Evolutionary conservation across 139 green algal species (phyloP).

Genomic region (Pleodorina starrii): DNA sequence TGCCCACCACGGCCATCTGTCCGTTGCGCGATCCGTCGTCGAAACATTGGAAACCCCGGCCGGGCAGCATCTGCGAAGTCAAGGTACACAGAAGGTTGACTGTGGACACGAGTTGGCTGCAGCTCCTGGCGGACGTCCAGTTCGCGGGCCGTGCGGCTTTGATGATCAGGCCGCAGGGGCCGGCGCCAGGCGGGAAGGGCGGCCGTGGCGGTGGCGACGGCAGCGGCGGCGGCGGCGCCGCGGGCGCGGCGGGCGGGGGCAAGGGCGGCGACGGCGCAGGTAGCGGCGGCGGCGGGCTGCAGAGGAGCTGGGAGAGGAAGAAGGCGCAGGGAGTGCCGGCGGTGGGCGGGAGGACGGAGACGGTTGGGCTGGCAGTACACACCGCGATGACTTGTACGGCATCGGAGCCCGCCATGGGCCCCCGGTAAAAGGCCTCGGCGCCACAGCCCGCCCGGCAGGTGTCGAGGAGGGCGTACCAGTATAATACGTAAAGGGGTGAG

Average conservation of each 20-base stretch:
- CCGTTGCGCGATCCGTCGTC: background rate
- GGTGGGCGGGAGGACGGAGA: background rate
- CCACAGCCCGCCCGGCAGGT: background rate
- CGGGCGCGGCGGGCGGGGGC: background rate
- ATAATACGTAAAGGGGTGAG: no score
- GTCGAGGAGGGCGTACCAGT: conserved; percentile 14
- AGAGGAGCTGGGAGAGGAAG: background rate
- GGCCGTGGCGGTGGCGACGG: background rate
- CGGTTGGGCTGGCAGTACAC: background rate
- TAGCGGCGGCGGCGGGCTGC: background rate
- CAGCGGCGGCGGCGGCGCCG: background rate
- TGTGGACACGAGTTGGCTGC: background rate
- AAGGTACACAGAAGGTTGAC: background rate
- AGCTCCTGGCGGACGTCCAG: background rate
- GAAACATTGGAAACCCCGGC: background rate
- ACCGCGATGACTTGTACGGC: background rate
- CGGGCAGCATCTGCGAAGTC: background rate
- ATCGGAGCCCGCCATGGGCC: background rate
- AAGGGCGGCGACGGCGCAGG: background rate
- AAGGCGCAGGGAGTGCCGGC: background rate
- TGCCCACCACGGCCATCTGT: background rate
- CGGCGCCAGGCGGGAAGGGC: background rate
- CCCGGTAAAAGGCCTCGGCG: background rate
- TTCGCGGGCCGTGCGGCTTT: background rate
- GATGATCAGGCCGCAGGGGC: background rate